Base-by-base conservation (phyloP, 2,329 filamentous ascomycete species). In the Aspergillus ochraceoroseus region DNA sequence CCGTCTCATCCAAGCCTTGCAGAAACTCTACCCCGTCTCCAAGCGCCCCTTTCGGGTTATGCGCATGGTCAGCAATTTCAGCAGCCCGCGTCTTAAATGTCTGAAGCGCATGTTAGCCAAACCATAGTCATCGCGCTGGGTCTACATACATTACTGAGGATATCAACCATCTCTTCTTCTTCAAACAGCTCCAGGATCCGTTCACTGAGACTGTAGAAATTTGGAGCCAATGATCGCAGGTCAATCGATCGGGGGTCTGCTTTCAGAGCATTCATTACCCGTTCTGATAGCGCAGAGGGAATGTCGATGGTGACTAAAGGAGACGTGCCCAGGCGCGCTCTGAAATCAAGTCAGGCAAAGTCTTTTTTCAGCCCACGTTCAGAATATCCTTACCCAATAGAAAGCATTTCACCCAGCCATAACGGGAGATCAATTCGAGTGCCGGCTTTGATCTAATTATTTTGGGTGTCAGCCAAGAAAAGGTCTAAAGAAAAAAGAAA, bases 351-450 rank as follows among this genome's bases (percentile, higher is more conserved):
- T 47, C 17, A 45, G 42, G 32, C 14, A 17, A 18, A 5, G 7
- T 5, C 17, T 12, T n/a, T 26, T 18, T 12, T 3, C 13, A 14
- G 34, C 13, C 27, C 9, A 22, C 9, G 25, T n/a, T 28, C 33
- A 38, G 5, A 27, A 29, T 28, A 32, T 23, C 52, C 57, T 53
- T 63, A 74, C 72, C 70, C 65, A 38, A 66, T 68, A 7, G 66
- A 68, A 37, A 98, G 84, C 77, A 95, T 90, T 65, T 95, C 87
- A 52, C 85, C 88, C 8, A 98, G 80, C 92, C 92, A 98, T 51
- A 96, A 75, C 2, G 92, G 92, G 1, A 96, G 80, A 47, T 84
- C 78, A 32, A 96, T 74, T 29, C 82, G 80, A 1, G 87, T 90
- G 45, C 86, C 85, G 39, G 82, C 68, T 63, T 90, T 92, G 55